Evolutionary conservation across 257 asterid species (phyloP).

Genomic region (Cruciata laevipes): DNA sequence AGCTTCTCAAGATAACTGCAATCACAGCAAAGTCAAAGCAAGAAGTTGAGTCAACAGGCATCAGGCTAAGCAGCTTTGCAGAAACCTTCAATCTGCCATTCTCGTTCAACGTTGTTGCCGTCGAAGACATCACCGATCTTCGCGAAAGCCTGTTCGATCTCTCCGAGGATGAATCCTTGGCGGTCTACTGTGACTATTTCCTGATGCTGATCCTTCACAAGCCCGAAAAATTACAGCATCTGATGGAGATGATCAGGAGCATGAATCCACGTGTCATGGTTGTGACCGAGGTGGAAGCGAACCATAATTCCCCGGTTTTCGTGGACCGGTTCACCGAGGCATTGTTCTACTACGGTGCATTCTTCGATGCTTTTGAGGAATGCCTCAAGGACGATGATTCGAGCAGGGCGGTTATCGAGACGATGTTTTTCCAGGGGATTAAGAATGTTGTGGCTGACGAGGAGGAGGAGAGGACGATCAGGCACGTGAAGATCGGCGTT

Average conservation of each 20-base stretch:
- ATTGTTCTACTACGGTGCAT: constrained; percentile 24
- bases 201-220: constrained; percentile 24
- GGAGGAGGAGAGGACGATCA: constrained; percentile 33
- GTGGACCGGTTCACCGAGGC: constrained; percentile 27
- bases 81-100: constrained; percentile 32
- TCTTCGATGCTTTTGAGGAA: constrained; percentile 24
- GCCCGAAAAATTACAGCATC: constrained; percentile 25
- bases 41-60: constrained; percentile 41
- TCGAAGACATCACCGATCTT: constrained; percentile 34
- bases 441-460: constrained; percentile 26
- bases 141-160: constrained; percentile 18
- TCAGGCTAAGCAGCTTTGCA: constrained; percentile 37
- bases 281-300: constrained; percentile 21
- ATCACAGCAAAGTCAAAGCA: constrained; percentile 23
- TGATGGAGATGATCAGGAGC: constrained; percentile 26
- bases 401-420: constrained; percentile 19
- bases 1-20: constrained; percentile 47
- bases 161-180: constrained; percentile 25
- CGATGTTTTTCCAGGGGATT: constrained; percentile 11
- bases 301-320: constrained; percentile 23
- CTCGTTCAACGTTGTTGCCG: constrained; percentile 29
- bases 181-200: constrained; percentile 30
- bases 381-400: constrained; percentile 19
- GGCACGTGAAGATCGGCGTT: constrained; percentile 29
- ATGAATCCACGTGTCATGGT: constrained; percentile 21